Percentiles rank a stretch among this genome's conserved stretches.
phyloP scores from a whole-genome alignment of 2,329 filamentous ascomycete species.

The Trichoderma koningii region DNA sequence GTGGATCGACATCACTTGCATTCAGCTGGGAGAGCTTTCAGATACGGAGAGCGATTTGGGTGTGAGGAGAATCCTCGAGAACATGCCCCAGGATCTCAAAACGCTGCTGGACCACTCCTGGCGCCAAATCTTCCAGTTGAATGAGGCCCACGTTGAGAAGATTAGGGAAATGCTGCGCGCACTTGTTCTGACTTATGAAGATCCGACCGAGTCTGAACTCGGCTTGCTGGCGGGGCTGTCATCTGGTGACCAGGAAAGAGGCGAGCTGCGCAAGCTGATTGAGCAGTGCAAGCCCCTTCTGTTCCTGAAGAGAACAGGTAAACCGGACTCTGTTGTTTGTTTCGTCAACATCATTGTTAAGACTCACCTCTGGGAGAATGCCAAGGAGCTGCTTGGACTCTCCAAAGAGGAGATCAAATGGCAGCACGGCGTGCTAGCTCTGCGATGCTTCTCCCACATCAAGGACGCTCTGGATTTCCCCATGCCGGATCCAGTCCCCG shows the following conservation, averaged over 20 bases:
- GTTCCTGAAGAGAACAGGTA: conserved; percentile 26
- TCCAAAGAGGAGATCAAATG: conserved; percentile 44
- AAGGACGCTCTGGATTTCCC: conserved; percentile 40
- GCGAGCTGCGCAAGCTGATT: conserved; percentile 41
- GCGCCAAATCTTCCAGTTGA: conserved; percentile 41
- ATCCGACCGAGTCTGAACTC: conserved; percentile 44
- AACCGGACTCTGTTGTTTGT: conserved; percentile 4
- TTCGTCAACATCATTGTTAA: conserved; percentile 42
- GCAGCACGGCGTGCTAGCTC: conserved; percentile 46
- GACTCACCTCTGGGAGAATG: conserved; percentile 44
- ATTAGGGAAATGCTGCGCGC: conserved; percentile 48
- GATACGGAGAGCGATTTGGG: conserved; percentile 42
- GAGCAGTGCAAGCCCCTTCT: conserved; percentile 45
- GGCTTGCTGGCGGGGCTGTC: conserved; percentile 42
- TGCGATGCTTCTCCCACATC: conserved; percentile 44
- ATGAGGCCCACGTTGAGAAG: conserved; percentile 39
- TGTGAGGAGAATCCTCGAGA: conserved; percentile 44
- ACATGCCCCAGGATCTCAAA: conserved; percentile 44
- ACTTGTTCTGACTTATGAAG: conserved; percentile 45
- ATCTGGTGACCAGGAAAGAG: conserved; percentile 37
- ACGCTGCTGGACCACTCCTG: conserved; percentile 44
- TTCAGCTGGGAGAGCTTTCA: conserved; percentile 45
- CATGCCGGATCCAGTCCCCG: not conserved
- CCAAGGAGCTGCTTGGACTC: conserved; percentile 38
- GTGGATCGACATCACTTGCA: conserved; percentile 48